Base-by-base conservation (phyloP, 106 monocot species). In the Allium cepa region DNA sequence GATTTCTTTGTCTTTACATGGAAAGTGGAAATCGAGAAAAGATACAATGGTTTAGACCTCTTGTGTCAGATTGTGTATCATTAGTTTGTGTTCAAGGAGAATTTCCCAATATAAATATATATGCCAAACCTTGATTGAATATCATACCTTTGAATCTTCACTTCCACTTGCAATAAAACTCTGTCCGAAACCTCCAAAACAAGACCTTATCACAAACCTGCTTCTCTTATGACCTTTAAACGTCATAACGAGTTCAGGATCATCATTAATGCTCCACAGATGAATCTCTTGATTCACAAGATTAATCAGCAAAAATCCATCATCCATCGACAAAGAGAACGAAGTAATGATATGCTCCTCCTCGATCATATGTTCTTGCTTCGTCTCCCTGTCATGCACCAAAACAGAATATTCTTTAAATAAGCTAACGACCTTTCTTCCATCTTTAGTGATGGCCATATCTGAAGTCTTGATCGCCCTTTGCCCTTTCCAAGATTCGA, bases 71-170 rank as follows among this genome's bases (percentile, higher is more conserved):
- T 28, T n/a, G 27, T 63, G 6, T 28, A 63, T n/a, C 48, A 3
- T 14, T 10, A 15, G 9, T 27, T 10, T 64, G 4, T 67, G 14
- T 8, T 53, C 11, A 8, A 26, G 53, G 13, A 51, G 7, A 27
- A 67, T 53, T 67, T 52, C 67, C 17, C 48, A 50, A 9, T 2
- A 18, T 17, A 8, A 50, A 66, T 3, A 15, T 15, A 46, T 5
- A 46, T 14, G 49, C 8, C 18, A 49, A 64, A 48, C 15, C 10
- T 45, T 11, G 17, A 60, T 12, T 6, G 17, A 67, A 53, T 26
- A 17, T 11, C 68, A 72, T 86, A 91, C 95, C 95, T 81, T 83
- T 70, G 95, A 96, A 86, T 96, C 91, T 81, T 96, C 95, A 67
- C 91, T 91, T 67, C 95, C 95, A 70, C 95, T 91, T 14, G 88